Evolutionary conservation across 805 yeast species (phyloP).

Genomic region (Yarrowia keelungensis): DNA sequence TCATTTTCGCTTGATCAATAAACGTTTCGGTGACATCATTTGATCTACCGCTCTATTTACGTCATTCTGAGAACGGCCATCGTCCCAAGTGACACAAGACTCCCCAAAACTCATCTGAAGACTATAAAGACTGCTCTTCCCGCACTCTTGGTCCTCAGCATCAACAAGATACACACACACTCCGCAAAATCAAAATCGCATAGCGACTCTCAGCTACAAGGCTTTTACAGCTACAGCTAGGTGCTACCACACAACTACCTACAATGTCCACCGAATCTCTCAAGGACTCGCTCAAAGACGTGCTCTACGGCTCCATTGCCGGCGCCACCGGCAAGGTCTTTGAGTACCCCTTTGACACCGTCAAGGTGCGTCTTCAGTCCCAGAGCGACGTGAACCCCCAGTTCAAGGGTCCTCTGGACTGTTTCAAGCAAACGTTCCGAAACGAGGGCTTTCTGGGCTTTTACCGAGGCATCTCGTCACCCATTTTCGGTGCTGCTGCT

Average conservation of each 20-base stretch:
- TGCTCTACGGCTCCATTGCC: conserved; percentile 55
- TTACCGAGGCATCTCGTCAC: conserved; percentile 79
- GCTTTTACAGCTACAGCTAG: conserved; percentile 30
- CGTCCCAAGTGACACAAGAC: too few relatives aligned
- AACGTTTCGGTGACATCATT: too few relatives aligned
- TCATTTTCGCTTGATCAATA: too few relatives aligned
- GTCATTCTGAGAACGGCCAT: too few relatives aligned
- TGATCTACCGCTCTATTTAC: too few relatives aligned
- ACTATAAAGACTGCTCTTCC: not conserved
- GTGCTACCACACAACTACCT: not conserved
- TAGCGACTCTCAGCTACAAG: conserved; percentile 5
- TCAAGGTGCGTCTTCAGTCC: conserved; percentile 84
- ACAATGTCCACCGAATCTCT: conserved; percentile 8
- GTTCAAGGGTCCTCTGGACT: conserved; percentile 67
- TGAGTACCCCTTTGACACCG: conserved; percentile 92
- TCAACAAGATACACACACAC: not conserved
- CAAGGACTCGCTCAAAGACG: conserved; percentile 43
- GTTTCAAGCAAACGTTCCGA: conserved; percentile 65
- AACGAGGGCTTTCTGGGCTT: conserved; percentile 82
- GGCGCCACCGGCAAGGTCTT: conserved; percentile 85
- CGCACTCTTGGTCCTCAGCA: not conserved
- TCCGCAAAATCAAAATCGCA: not conserved
- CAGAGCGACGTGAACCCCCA: conserved; percentile 64
- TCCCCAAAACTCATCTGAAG: not conserved
- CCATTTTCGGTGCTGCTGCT: conserved; percentile 86